phyloP scores from a whole-genome alignment of 2,329 filamentous ascomycete species.

The Apiospora kogelbergensis region DNA sequence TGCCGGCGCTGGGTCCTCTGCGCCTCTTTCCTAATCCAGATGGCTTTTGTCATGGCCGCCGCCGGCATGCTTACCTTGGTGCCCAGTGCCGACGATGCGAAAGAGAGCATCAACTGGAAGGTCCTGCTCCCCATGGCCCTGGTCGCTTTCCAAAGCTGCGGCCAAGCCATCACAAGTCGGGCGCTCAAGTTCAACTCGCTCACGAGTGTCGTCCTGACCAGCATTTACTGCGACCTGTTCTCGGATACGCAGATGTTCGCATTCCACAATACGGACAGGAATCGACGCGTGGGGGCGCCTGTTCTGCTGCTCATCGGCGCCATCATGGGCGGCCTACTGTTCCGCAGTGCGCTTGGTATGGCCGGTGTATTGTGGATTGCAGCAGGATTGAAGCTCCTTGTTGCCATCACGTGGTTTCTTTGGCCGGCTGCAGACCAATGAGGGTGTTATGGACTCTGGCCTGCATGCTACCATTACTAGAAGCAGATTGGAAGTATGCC shows the following conservation, averaged over 20 bases:
- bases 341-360: conserved; percentile 47
- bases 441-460: not conserved
- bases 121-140: conserved; percentile 67
- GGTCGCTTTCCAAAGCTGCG: conserved; percentile 75
- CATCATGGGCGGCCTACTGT: conserved; percentile 49
- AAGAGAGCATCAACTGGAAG: conserved; percentile 52
- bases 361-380: conserved; percentile 61
- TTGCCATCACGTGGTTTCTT: conserved; percentile 58
- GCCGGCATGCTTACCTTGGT: conserved; percentile 53
- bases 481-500: too few species aligned
- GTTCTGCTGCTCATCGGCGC: conserved; percentile 50
- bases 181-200: conserved; percentile 68
- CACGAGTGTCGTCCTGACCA: conserved; percentile 78
- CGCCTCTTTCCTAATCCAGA: conserved; percentile 56
- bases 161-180: conserved; percentile 74
- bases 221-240: conserved; percentile 79
- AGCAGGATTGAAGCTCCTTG: conserved; percentile 52
- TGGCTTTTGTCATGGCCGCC: conserved; percentile 48
- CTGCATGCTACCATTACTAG: too few species aligned
- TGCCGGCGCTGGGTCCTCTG: conserved; percentile 65
- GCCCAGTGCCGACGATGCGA: conserved; percentile 36
- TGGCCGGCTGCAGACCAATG: conserved; percentile 52
- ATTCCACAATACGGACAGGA: conserved; percentile 47
- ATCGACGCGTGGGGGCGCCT: conserved; percentile 50
- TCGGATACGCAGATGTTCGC: conserved; percentile 57